Evolutionary conservation across 164 flowering plant genomes (phyloP), one percentile per base, ranked within the genome.

Genomic region (Vitis amurensis): DNA sequence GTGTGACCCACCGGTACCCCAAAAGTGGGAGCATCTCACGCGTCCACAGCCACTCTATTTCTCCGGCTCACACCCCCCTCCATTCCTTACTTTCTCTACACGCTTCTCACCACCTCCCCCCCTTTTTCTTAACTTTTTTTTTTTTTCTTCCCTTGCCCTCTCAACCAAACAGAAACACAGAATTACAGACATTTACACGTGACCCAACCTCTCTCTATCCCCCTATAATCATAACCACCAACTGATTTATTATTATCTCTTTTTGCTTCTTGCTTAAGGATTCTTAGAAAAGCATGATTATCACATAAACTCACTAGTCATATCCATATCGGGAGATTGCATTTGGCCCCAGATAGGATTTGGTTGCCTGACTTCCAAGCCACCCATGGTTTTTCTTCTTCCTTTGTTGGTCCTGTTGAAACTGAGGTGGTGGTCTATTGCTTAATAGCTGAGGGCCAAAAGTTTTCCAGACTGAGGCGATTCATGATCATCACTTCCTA

Each of bases 1-100:
- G 73, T 60, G 16, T 73, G 82, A 64, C 84, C 86, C 75, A 79
- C 81, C 29, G 27, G 73, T 72, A 48, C 76, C 78, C 75, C 55
- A 64, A 71, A 77, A 77, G 70, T 59, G 61, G 23, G 59, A 74
- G 75, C 82, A 71, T 64, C 78, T 68, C 81, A 67, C 74, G 71
- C 59, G 63, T 58, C 61, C 71, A 61, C 8, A 19, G 27, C 27
- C 27, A 29, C 64, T 15, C 47, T 9, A 27, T 67, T 23, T 63
- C 56, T 44, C 4, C 19, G 8, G 11, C 30, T 63, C 55, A 57
- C 27, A 13, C 15, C 53, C 53, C 59, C 68, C 72, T 63, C 72
- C 51, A 50, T 71, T 65, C 64, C 59, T 79, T 76, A 55, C 73
- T 76, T 73, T 53, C 66, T 63, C 68, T 56, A 31, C 79, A 79